Evolutionary conservation across 805 yeast species (phyloP).

Genomic region (Candida maltosa): DNA sequence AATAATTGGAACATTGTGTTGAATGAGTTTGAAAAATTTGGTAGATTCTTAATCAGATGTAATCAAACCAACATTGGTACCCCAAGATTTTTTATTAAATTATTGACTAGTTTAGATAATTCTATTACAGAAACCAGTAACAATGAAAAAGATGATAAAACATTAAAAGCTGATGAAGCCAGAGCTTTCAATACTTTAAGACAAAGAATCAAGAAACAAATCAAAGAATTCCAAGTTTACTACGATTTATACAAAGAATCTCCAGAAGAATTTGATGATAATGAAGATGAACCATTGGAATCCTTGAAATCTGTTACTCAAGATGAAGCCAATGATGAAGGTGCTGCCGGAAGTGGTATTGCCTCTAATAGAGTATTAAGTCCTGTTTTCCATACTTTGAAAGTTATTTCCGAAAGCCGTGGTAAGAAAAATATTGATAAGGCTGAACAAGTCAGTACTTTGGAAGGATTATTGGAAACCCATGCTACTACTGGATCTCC

Average conservation of each 20-base stretch:
- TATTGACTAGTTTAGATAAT: constrained; percentile 71
- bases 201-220: constrained; percentile 82
- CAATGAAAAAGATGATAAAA: constrained; percentile 57
- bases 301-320: constrained; percentile 21
- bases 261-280: constrained; percentile 76
- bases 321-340: too few species aligned
- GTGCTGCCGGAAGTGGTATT: too few species aligned
- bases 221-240: constrained; percentile 63
- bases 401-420: constrained; percentile 78
- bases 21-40: constrained; percentile 74
- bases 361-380: constrained; percentile 38
- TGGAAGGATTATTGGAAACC: constrained; percentile 57
- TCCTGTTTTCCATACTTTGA: constrained; percentile 67
- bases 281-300: constrained; percentile 31
- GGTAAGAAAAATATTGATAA: constrained; percentile 94
- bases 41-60: constrained; percentile 62
- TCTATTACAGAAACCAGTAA: constrained; percentile 48
- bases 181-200: constrained; percentile 83
- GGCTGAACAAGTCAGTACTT: constrained; percentile 65
- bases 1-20: constrained; percentile 79
- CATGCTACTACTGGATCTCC: constrained; percentile 34
- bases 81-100: constrained; percentile 69
- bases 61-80: constrained; percentile 72
- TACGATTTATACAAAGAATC: constrained; percentile 59
- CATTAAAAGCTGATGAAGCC: constrained; percentile 76